These are phyloP conservation scores for Boletus bicolor DNA, from an alignment of 768 basidiomycete species.

Conservation along the genomic window DNA sequence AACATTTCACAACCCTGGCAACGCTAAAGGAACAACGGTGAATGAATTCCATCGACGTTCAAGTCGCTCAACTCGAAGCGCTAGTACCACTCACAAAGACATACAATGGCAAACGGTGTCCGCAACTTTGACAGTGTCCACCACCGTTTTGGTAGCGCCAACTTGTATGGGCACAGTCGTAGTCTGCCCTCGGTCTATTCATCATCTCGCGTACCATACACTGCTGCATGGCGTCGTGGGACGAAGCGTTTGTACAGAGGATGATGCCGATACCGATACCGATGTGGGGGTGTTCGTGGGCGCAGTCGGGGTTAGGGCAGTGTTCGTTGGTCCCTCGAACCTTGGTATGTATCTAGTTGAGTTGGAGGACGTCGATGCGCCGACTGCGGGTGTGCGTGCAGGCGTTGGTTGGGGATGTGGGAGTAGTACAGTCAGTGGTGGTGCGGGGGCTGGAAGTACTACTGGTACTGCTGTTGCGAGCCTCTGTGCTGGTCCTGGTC, in stretches of 20 bases:
- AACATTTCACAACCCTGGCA: conserved; percentile 34
- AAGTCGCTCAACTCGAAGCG: neutral
- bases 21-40: conserved; percentile 16
- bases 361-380: neutral
- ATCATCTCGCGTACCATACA: conserved; percentile 31
- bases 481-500: neutral
- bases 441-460: neutral
- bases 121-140: conserved; percentile 47
- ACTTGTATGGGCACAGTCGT: conserved; percentile 46
- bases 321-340: neutral
- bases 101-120: conserved; percentile 37
- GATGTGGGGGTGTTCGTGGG: neutral
- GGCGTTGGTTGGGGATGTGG: neutral
- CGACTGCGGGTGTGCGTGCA: neutral
- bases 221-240: conserved; percentile 9
- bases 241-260: neutral
- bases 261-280: neutral
- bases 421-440: neutral
- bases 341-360: neutral
- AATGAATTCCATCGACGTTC: neutral
- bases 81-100: conserved; percentile 46
- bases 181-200: conserved; percentile 45
- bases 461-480: too few species aligned
- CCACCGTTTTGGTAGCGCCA: conserved; percentile 47
- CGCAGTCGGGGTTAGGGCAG: neutral